Evolutionary conservation across 345 rosid species (phyloP).

Genomic region (Salix udensis): DNA sequence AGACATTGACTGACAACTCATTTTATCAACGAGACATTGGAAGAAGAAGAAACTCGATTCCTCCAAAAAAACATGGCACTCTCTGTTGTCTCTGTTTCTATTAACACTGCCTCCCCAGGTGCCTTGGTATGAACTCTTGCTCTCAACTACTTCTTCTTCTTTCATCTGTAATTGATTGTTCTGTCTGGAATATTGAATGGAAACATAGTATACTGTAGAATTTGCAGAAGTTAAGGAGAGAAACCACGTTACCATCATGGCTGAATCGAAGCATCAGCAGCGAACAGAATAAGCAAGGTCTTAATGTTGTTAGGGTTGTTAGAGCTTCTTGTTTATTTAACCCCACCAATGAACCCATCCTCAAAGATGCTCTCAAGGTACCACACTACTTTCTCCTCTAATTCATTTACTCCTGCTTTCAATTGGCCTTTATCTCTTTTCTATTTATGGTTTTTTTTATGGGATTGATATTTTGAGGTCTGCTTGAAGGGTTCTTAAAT

Average conservation of each 20-base stretch:
- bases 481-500: not conserved
- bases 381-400: not conserved
- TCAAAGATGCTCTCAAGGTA: slow-evolving; percentile 55
- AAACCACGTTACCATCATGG: not conserved
- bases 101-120: too few relatives aligned
- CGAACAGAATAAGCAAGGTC: not conserved
- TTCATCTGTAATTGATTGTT: not conserved
- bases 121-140: not conserved
- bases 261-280: not conserved
- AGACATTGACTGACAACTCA: not conserved
- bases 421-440: not conserved
- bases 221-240: not conserved
- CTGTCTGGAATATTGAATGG: not conserved
- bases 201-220: not conserved
- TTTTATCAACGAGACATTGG: not conserved
- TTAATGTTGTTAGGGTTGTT: slow-evolving; percentile 1
- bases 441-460: not conserved
- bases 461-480: not conserved
- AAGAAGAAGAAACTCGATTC: not conserved
- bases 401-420: not conserved
- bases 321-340: slow-evolving; percentile 28
- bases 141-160: not conserved
- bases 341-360: slow-evolving; percentile 44
- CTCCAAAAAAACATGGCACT: not conserved
- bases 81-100: not conserved